phyloP scores from a whole-genome alignment of 495 filamentous ascomycete species.

The Parmelia sp. region DNA sequence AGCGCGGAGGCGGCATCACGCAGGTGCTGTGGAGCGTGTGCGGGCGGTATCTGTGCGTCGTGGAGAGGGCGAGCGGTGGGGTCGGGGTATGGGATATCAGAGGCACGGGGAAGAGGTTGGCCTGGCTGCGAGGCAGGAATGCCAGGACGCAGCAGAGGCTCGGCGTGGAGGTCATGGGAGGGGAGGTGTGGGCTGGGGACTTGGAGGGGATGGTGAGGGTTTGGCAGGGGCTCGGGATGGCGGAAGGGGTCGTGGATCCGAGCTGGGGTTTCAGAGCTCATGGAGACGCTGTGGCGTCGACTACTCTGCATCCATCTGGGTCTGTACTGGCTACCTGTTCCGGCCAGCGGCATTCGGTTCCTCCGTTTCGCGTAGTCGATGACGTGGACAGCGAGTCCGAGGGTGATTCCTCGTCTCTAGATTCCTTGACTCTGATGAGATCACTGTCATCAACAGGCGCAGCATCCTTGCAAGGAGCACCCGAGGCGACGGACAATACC shows the following conservation, averaged over 20 bases:
- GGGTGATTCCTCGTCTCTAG: slow-evolving; percentile 17
- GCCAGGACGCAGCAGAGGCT: slow-evolving; percentile 73
- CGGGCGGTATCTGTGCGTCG: slow-evolving; percentile 79
- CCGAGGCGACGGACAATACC: slow-evolving; percentile 46
- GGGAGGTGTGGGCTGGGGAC: slow-evolving; percentile 71
- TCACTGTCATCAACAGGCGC: slow-evolving; percentile 14
- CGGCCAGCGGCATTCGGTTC: slow-evolving; percentile 45
- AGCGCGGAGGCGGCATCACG: slow-evolving; percentile 61
- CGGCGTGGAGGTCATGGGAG: slow-evolving; percentile 52
- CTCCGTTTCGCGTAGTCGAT: slow-evolving; percentile 22
- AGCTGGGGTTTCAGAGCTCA: slow-evolving; percentile 56
- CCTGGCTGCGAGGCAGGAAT: slow-evolving; percentile 61
- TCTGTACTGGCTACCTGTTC: slow-evolving; percentile 70
- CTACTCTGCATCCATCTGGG: slow-evolving; percentile 60
- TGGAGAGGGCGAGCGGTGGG: slow-evolving; percentile 71
- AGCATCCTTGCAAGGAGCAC: slow-evolving; percentile 8
- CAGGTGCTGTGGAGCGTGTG: slow-evolving; percentile 76
- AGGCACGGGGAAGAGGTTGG: slow-evolving; percentile 60
- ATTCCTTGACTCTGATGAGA: slow-evolving; percentile 14
- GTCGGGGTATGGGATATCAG: slow-evolving; percentile 81
- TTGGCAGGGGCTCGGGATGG: slow-evolving; percentile 60
- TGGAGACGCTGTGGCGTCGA: slow-evolving; percentile 55
- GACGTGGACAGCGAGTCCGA: slow-evolving; percentile 4
- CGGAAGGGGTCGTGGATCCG: slow-evolving; percentile 47
- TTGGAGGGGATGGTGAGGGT: slow-evolving; percentile 69